Evolutionary conservation across 1,284 basidiomycete genomes (phyloP).

Genomic region (Ganoderma leucocontextum): DNA sequence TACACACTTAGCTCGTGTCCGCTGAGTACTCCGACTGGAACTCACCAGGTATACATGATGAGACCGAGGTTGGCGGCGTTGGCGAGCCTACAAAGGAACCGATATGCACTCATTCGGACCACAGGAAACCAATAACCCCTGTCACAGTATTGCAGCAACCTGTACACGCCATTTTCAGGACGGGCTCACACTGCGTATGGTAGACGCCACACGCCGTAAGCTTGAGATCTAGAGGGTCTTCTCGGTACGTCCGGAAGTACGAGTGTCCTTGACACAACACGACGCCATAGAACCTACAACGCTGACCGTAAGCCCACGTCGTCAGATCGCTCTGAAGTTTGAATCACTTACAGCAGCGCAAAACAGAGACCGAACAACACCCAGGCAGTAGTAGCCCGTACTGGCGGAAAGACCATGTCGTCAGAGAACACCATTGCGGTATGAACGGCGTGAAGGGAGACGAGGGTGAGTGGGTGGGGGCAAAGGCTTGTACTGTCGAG

Average conservation of each 20-base stretch:
- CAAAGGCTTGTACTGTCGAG: not conserved
- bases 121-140: not conserved
- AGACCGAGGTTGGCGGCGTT: slow-evolving; percentile 2
- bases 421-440: not conserved
- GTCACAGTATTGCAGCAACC: not conserved
- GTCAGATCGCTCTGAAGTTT: not conserved
- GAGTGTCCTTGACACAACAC: not conserved
- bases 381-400: not conserved
- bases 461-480: not conserved
- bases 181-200: not conserved
- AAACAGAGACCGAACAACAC: slow-evolving; percentile 4
- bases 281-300: not conserved
- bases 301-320: not conserved
- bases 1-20: not conserved
- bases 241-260: not conserved
- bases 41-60: slow-evolving; percentile 1
- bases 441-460: not conserved
- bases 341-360: slow-evolving; percentile 1
- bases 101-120: not conserved
- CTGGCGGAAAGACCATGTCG: not conserved
- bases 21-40: not conserved
- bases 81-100: not conserved
- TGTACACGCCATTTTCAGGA: not conserved
- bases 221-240: slow-evolving; percentile 2
- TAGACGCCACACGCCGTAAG: not conserved